Evolutionary conservation across 2,329 filamentous ascomycete genomes (phyloP).

Genomic region (Aspergillus carbonarius): DNA sequence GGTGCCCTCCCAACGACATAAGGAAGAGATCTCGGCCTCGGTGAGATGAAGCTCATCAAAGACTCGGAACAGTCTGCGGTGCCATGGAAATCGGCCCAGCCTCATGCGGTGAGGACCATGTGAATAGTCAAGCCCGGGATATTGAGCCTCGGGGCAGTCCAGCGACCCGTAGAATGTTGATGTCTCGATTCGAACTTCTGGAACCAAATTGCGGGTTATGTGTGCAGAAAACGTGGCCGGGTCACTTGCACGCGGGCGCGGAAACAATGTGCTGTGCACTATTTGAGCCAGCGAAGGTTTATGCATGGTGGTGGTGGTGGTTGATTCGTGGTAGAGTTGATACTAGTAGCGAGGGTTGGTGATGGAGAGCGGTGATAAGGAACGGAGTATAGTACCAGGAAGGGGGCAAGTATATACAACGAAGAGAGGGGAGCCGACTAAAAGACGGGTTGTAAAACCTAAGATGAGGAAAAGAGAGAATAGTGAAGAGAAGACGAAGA

Average conservation of each 20-base stretch:
- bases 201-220: constrained; percentile 61
- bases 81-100: constrained; percentile 61
- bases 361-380: neutral
- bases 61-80: constrained; percentile 59
- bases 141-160: constrained; percentile 64
- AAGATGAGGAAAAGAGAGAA: neutral
- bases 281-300: constrained; percentile 59
- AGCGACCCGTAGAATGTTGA: constrained; percentile 64
- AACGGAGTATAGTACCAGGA: neutral
- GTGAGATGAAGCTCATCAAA: constrained; percentile 62
- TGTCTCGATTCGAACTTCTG: constrained; percentile 65
- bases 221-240: constrained; percentile 60
- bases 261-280: constrained; percentile 60
- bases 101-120: constrained; percentile 62
- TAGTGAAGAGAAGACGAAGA: neutral
- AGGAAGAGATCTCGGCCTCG: constrained; percentile 58
- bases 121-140: constrained; percentile 65
- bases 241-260: constrained; percentile 56
- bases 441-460: neutral
- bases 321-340: neutral
- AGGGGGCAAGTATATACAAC: neutral
- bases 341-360: neutral
- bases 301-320: constrained; percentile 52
- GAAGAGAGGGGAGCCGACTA: neutral
- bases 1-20: constrained; percentile 60